Evolutionary conservation across 2,329 filamentous ascomycete species (phyloP).

Genomic region (Diplodia seriata): DNA sequence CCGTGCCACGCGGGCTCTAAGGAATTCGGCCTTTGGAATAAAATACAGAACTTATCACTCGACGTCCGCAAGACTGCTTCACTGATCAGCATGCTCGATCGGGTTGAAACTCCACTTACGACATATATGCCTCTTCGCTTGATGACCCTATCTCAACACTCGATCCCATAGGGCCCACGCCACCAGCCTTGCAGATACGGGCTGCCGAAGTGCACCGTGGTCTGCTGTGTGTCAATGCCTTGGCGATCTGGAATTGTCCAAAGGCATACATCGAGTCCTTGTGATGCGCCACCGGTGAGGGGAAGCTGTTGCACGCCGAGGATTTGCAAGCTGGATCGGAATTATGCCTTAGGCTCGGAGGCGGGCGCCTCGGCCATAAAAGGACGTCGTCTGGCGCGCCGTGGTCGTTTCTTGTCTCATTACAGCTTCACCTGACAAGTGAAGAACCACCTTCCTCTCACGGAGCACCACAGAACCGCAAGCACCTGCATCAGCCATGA

Average conservation of each 20-base stretch:
- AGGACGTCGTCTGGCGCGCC: background rate
- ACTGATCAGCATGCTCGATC: background rate
- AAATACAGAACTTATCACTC: too few relatives aligned
- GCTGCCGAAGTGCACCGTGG: background rate
- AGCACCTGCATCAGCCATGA: constrained; percentile 2
- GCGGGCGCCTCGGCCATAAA: background rate
- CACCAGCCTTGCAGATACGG: background rate
- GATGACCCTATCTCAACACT: background rate
- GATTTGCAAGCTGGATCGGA: background rate
- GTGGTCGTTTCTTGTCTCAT: background rate
- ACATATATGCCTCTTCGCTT: background rate
- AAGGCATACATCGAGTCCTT: background rate
- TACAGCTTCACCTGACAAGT: background rate
- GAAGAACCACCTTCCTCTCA: background rate
- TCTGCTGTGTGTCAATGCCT: too few relatives aligned
- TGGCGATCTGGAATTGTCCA: background rate
- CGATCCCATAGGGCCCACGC: background rate
- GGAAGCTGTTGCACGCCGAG: constrained; percentile 18
- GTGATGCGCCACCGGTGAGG: constrained; percentile 13
- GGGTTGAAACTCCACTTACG: background rate
- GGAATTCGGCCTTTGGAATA: too few relatives aligned
- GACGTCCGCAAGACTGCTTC: too few relatives aligned
- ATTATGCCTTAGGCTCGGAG: background rate
- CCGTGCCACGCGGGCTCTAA: too few relatives aligned
- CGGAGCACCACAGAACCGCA: too few relatives aligned